A percentile compares a stretch with the other conserved stretches of the same genome.
phyloP scores from a whole-genome alignment of 441 rosid genomes.

The Isatis lusitanica region DNA sequence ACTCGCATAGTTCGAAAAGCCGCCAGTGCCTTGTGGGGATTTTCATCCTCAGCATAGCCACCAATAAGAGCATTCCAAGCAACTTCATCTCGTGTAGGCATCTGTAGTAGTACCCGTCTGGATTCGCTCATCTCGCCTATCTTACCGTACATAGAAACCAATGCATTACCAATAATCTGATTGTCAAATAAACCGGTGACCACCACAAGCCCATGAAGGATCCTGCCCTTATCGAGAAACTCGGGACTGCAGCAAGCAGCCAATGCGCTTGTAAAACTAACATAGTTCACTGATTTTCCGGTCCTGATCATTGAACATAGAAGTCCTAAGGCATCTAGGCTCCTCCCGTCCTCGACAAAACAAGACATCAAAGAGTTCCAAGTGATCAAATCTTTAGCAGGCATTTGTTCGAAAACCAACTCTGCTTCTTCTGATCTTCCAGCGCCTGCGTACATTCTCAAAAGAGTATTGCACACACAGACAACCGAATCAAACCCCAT shows the following conservation, averaged over 20 bases:
- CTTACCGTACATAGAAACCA: constrained; percentile 73
- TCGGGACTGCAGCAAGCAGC: constrained; percentile 62
- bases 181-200: constrained; percentile 50
- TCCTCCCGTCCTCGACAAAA: constrained; percentile 59
- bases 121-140: constrained; percentile 54
- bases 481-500: constrained; percentile 55
- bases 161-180: constrained; percentile 67
- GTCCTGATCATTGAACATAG: constrained; percentile 48
- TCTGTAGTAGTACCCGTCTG: constrained; percentile 46
- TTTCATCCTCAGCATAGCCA: constrained; percentile 62
- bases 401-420: constrained; percentile 62
- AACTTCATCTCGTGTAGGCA: constrained; percentile 54
- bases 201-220: constrained; percentile 66
- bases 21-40: constrained; percentile 46
- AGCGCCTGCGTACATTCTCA: constrained; percentile 67
- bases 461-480: constrained; percentile 65
- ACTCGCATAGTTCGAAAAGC: constrained; percentile 59
- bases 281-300: constrained; percentile 46
- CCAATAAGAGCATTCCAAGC: constrained; percentile 91
- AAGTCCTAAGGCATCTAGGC: constrained; percentile 51
- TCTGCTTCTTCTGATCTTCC: constrained; percentile 64
- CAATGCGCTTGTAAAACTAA: constrained; percentile 75
- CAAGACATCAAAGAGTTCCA: constrained; percentile 75
- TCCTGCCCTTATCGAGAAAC: constrained; percentile 51
- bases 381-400: constrained; percentile 66